phyloP scores from a whole-genome alignment of 306 rosid genomes.

The Medicago ruthenica region DNA sequence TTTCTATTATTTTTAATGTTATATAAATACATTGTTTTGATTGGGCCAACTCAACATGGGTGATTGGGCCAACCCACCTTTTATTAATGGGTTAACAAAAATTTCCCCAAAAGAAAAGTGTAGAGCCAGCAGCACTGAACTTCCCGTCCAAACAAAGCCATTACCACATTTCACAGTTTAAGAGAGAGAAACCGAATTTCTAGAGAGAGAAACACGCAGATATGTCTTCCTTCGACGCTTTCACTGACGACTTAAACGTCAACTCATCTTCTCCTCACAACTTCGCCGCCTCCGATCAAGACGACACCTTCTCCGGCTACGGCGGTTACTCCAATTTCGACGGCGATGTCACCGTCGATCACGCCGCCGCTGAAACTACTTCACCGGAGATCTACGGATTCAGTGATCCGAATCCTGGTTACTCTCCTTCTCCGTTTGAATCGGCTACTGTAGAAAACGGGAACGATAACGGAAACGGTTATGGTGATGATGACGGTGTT shows the following conservation, averaged over 20 bases:
- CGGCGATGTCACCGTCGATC: conserved; percentile 64
- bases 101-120: conserved; percentile 33
- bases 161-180: conserved; percentile 1
- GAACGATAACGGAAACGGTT: conserved; percentile 62
- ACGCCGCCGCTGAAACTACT: conserved; percentile 42
- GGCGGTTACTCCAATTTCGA: conserved; percentile 77
- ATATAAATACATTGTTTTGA: no score
- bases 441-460: conserved; percentile 71
- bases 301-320: conserved; percentile 63
- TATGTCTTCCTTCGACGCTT: conserved; percentile 87
- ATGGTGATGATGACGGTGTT: conserved; percentile 62
- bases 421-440: conserved; percentile 79
- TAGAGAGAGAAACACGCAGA: conserved; percentile 44
- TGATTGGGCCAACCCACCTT: no score
- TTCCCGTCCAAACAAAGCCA: conserved; percentile 37
- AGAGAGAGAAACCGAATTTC: conserved; percentile 35
- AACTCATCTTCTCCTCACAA: conserved; percentile 58
- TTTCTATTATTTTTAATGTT: no score
- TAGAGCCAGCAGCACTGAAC: not conserved
- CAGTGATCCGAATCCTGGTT: conserved; percentile 68
- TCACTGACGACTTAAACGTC: conserved; percentile 63
- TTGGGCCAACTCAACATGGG: no score
- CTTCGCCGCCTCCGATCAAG: conserved; percentile 55
- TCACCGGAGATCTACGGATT: conserved; percentile 85
- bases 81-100: no score